Conservation (phyloP, 192 early-diverging fungal genomes). For the Backusella circina region DNA sequence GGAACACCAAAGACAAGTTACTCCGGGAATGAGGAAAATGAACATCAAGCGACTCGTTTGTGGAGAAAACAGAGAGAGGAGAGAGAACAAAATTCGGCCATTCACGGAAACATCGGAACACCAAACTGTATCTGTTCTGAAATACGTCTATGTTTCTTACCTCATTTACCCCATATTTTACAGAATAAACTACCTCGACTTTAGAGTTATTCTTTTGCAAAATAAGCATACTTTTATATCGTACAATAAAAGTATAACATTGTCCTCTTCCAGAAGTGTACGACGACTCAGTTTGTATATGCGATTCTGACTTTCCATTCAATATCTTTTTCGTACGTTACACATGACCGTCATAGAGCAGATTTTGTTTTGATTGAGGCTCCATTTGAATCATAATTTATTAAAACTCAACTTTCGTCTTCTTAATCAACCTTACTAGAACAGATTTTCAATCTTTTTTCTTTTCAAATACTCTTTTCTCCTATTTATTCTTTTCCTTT, state of each 20-base stretch:
- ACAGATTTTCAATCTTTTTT: background rate
- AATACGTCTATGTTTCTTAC: background rate
- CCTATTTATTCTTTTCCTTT: background rate
- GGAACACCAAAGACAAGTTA: background rate
- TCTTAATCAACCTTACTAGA: background rate
- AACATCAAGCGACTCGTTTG: background rate
- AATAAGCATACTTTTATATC: slow-evolving; percentile 4
- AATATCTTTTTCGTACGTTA: background rate
- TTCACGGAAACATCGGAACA: slow-evolving; percentile 16
- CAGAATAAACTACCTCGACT: background rate
- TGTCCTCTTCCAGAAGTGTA: background rate
- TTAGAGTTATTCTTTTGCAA: slow-evolving; percentile 15
- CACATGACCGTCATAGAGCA: slow-evolving; percentile 8
- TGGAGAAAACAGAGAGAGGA: background rate
- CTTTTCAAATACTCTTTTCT: background rate
- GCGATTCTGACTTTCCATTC: background rate
- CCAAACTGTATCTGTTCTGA: slow-evolving; percentile 5
- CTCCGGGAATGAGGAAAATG: background rate
- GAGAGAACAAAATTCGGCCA: slow-evolving; percentile 4
- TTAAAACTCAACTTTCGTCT: background rate
- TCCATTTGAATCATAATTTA: slow-evolving; percentile 12
- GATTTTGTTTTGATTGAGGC: slow-evolving; percentile 5
- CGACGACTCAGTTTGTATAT: background rate
- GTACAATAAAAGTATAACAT: background rate
- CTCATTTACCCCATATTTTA: background rate